phyloP scores from a whole-genome alignment of 1,284 basidiomycete genomes.

The Trichosporon sp. region DNA sequence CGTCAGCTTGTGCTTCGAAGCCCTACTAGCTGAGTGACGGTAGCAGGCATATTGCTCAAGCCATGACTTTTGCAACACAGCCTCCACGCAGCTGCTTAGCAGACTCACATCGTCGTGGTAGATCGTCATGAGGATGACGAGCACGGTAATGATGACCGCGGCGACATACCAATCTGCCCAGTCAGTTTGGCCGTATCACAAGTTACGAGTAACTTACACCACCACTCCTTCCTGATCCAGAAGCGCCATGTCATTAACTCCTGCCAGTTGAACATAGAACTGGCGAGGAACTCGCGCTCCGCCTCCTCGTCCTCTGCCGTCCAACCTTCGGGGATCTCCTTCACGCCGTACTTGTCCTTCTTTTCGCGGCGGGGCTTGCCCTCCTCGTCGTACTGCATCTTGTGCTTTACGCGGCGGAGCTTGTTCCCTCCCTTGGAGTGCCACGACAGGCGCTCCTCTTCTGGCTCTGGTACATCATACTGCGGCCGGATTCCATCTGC shows the following conservation, averaged over 20 bases:
- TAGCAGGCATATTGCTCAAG: too few species aligned
- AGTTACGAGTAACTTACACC: slow-evolving; percentile 50
- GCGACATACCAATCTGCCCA: slow-evolving; percentile 55
- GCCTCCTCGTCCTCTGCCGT: slow-evolving; percentile 43
- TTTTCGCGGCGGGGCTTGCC: slow-evolving; percentile 1
- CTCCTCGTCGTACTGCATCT: background rate
- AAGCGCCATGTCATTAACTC: slow-evolving; percentile 50
- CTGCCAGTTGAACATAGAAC: slow-evolving; percentile 52
- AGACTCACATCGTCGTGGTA: slow-evolving; percentile 53
- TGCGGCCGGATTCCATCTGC: background rate
- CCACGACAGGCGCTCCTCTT: background rate
- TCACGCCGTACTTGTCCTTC: slow-evolving; percentile 14
- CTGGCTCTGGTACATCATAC: background rate
- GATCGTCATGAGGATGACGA: slow-evolving; percentile 59
- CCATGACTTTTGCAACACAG: too few species aligned
- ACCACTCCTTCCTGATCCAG: slow-evolving; percentile 55
- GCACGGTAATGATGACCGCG: slow-evolving; percentile 44
- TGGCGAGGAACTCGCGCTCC: slow-evolving; percentile 42
- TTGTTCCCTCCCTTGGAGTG: background rate
- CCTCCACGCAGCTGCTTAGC: too few species aligned
- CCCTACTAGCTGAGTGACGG: too few species aligned
- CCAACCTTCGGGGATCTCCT: slow-evolving; percentile 26
- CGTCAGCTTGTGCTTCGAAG: slow-evolving; percentile 21
- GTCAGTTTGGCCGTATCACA: slow-evolving; percentile 7
- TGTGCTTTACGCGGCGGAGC: background rate